A percentile compares a stretch with the other conserved stretches of the same genome.
Conservation (phyloP, 2,329 filamentous ascomycete genomes). For the Paecilomyces formosus region DNA sequence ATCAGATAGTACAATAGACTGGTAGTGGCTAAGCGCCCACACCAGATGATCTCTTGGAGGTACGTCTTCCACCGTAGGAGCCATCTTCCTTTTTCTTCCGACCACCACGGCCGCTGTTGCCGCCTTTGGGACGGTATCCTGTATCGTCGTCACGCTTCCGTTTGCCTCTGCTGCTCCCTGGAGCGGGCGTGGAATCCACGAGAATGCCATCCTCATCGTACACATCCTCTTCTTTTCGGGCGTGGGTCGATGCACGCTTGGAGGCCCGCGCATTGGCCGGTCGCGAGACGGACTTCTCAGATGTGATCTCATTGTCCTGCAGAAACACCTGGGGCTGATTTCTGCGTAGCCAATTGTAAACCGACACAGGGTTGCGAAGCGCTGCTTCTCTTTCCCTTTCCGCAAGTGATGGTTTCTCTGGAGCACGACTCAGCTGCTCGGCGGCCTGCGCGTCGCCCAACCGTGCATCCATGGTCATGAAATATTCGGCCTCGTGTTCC, state of each 20-base stretch:
- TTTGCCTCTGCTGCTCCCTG: slow-evolving; percentile 30
- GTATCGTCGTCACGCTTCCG: slow-evolving; percentile 43
- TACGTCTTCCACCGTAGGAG: slow-evolving; percentile 21
- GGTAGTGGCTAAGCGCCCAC: slow-evolving; percentile 9
- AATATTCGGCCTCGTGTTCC: slow-evolving; percentile 37
- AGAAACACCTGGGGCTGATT: slow-evolving; percentile 79
- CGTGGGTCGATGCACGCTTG: slow-evolving; percentile 30
- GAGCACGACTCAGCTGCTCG: slow-evolving; percentile 41
- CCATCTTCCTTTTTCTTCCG: slow-evolving; percentile 36
- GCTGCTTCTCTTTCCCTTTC: slow-evolving; percentile 49
- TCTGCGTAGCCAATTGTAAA: slow-evolving; percentile 90
- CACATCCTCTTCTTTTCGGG: slow-evolving; percentile 32
- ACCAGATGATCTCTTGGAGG: slow-evolving; percentile 23
- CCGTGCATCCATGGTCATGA: slow-evolving; percentile 34
- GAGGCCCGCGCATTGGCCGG: slow-evolving; percentile 34
- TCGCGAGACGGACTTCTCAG: slow-evolving; percentile 34
- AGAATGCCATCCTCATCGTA: slow-evolving; percentile 38
- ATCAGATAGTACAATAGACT: background rate
- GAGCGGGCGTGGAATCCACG: slow-evolving; percentile 27
- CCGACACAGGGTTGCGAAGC: slow-evolving; percentile 75
- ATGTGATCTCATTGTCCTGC: slow-evolving; percentile 57
- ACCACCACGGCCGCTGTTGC: slow-evolving; percentile 28
- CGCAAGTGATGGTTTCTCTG: slow-evolving; percentile 35
- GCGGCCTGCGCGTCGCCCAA: slow-evolving; percentile 39
- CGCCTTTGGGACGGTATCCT: slow-evolving; percentile 40